These are phyloP conservation scores for Wickerhamiella spandovensis DNA, from an alignment of 805 yeast species.

Conservation along the genomic window DNA sequence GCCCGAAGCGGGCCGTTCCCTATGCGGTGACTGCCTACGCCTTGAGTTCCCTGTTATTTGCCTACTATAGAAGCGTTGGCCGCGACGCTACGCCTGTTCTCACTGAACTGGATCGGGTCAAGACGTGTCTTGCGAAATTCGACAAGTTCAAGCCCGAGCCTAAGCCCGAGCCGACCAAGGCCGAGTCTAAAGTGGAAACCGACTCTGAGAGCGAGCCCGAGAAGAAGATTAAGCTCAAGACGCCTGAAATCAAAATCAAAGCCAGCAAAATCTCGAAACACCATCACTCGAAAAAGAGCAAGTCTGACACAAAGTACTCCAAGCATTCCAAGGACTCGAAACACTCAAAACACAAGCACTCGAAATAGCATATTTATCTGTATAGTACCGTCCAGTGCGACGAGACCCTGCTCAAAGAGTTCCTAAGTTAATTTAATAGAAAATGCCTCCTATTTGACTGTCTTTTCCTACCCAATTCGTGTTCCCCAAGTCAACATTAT, in stretches of 20 bases:
- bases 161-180: conserved; percentile 17
- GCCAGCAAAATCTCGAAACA: background rate
- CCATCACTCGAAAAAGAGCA: too few species aligned
- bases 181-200: background rate
- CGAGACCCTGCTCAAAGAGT: too few species aligned
- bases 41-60: conserved; percentile 42
- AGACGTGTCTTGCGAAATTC: conserved; percentile 52
- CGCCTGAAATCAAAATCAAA: background rate
- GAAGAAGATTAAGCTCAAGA: background rate
- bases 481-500: too few species aligned
- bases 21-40: conserved; percentile 32
- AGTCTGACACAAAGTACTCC: too few species aligned
- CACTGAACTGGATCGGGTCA: conserved; percentile 27
- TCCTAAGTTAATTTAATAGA: too few species aligned
- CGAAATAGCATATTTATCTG: background rate
- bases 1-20: conserved; percentile 8
- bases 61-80: conserved; percentile 48
- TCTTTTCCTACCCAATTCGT: too few species aligned
- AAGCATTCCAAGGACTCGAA: background rate
- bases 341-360: background rate
- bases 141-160: conserved; percentile 24
- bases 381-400: too few species aligned
- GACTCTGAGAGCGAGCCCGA: background rate
- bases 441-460: too few species aligned
- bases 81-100: conserved; percentile 29